Conservation (phyloP, 83 land plant genomes). For the Thuja plicata region DNA sequence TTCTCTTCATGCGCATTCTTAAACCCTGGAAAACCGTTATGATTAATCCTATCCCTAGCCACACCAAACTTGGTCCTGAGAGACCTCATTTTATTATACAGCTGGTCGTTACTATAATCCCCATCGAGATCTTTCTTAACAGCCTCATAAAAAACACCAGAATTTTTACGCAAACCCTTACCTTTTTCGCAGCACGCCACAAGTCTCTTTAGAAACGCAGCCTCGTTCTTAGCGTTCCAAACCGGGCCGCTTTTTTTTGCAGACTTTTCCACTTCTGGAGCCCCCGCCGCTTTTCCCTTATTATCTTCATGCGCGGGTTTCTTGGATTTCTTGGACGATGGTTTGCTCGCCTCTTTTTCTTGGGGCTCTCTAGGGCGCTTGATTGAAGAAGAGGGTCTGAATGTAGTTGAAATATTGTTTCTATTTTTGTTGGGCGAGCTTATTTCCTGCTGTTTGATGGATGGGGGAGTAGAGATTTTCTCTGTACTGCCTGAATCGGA, state of each 20-base stretch:
- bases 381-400: too few species aligned
- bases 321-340: too few species aligned
- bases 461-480: too few species aligned
- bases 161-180: background rate
- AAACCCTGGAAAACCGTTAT: too few species aligned
- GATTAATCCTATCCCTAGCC: background rate
- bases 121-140: background rate
- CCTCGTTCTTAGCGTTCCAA: background rate
- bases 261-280: background rate
- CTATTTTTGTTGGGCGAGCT: too few species aligned
- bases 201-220: background rate
- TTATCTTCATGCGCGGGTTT: too few species aligned
- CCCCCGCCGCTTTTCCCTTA: background rate
- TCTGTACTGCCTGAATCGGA: too few species aligned
- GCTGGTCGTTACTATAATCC: background rate
- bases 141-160: background rate
- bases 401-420: too few species aligned
- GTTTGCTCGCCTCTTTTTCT: too few species aligned
- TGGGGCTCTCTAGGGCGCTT: too few species aligned
- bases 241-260: background rate
- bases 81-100: background rate
- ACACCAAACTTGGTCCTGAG: background rate
- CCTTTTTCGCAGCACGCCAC: background rate
- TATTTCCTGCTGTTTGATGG: too few species aligned
- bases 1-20: too few species aligned